phyloP scores from a whole-genome alignment of 768 basidiomycete genomes.

The Lepiota venenata region DNA sequence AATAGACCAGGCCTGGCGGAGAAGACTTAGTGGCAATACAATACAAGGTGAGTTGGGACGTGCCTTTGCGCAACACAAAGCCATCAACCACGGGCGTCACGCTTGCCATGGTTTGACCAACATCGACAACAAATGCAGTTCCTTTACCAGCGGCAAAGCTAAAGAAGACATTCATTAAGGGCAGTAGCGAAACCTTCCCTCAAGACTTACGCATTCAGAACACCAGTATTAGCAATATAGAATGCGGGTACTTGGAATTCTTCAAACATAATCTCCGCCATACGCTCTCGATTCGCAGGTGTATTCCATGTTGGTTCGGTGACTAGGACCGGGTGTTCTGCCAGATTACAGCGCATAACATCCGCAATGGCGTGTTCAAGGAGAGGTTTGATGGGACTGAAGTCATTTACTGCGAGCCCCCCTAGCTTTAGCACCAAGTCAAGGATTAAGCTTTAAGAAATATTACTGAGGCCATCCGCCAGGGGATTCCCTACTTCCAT shows the following conservation, averaged over 20 bases:
- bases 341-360: slow-evolving; percentile 70
- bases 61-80: slow-evolving; percentile 94
- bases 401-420: slow-evolving; percentile 59
- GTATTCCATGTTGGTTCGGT: slow-evolving; percentile 99
- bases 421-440: slow-evolving; percentile 3
- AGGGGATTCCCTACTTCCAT: slow-evolving; percentile 89
- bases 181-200: background rate
- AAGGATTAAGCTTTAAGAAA: background rate
- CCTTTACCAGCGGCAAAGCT: slow-evolving; percentile 97
- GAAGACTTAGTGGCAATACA: background rate
- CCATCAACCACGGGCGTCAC: slow-evolving; percentile 97
- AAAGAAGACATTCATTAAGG: background rate
- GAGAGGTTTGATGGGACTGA: slow-evolving; percentile 66
- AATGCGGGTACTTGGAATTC: slow-evolving; percentile 93
- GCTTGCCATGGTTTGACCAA: slow-evolving; percentile 86
- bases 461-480: slow-evolving; percentile 75
- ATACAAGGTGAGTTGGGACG: background rate
- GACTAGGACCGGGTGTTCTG: slow-evolving; percentile 88
- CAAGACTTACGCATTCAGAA: slow-evolving; percentile 79
- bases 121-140: slow-evolving; percentile 93
- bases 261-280: slow-evolving; percentile 98
- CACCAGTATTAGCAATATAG: slow-evolving; percentile 94
- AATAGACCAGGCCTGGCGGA: slow-evolving; percentile 67
- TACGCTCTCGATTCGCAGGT: slow-evolving; percentile 83
- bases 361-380: slow-evolving; percentile 74